These are phyloP conservation scores for Protomyces inundatus DNA, from an alignment of 1,139 yeast species.

Conservation along the genomic window DNA sequence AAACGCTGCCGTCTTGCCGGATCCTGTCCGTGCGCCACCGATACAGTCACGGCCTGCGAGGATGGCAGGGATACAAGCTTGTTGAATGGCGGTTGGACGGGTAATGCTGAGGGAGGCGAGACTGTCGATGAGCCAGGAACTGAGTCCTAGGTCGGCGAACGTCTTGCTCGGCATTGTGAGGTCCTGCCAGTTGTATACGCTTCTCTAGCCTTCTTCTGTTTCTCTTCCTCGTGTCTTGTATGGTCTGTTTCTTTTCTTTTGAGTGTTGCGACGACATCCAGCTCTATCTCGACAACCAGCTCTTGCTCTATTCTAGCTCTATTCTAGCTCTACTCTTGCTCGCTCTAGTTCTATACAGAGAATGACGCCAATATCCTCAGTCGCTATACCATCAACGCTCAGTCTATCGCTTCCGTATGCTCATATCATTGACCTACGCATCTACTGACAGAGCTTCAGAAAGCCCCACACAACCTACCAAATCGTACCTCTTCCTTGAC, in stretches of 20 bases:
- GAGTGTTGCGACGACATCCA: neutral
- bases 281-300: neutral
- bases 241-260: neutral
- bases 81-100: conserved; percentile 80
- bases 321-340: neutral
- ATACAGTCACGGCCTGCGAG: conserved; percentile 82
- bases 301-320: neutral
- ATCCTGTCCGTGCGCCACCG: conserved; percentile 98
- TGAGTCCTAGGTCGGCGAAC: conserved; percentile 66
- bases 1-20: conserved; percentile 96
- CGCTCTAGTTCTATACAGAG: neutral
- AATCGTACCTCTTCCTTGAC: conserved; percentile 2
- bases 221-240: neutral
- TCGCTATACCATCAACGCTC: neutral
- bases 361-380: neutral
- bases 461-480: conserved; percentile 21
- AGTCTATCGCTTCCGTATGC: neutral
- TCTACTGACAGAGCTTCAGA: neutral
- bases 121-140: conserved; percentile 82
- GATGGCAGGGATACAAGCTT: conserved; percentile 82
- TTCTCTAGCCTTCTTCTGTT: neutral
- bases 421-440: neutral
- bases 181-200: neutral
- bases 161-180: conserved; percentile 27
- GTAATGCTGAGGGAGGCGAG: conserved; percentile 73